Conservation (phyloP, 495 filamentous ascomycete species). For the Immersiella caudata region DNA sequence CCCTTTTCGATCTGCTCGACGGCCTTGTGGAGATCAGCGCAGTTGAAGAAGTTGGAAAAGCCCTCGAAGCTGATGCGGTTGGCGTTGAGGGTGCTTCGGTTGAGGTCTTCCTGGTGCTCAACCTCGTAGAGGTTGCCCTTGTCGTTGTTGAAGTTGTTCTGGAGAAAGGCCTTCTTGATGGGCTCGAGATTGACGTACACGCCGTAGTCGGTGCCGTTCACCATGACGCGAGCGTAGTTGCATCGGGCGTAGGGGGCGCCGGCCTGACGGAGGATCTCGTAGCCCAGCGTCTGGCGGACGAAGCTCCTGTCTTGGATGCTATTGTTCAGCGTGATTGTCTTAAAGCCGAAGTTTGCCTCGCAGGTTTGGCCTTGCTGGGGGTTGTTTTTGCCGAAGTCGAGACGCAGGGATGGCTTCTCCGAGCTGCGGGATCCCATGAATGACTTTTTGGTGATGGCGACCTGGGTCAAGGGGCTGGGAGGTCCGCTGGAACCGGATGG, state of each 20-base stretch:
- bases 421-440: neutral
- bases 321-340: conserved; percentile 1
- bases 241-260: neutral
- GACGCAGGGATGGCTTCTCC: neutral
- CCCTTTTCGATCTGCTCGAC: neutral
- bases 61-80: neutral
- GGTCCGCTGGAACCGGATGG: too few species aligned
- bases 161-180: neutral
- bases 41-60: neutral
- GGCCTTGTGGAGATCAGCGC: neutral
- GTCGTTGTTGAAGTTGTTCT: conserved; percentile 2
- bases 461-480: neutral
- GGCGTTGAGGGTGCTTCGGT: neutral
- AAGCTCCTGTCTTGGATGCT: neutral
- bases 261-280: conserved; percentile 1
- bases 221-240: neutral
- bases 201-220: conserved; percentile 7
- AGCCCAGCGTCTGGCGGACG: neutral
- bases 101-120: neutral
- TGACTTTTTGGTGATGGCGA: conserved; percentile 1
- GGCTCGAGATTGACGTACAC: conserved; percentile 1
- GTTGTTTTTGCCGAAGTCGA: conserved; percentile 2
- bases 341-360: neutral
- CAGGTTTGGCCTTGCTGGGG: neutral
- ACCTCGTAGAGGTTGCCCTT: conserved; percentile 1